phyloP scores from a whole-genome alignment of 257 asterid genomes.

The Datura wrightii region DNA sequence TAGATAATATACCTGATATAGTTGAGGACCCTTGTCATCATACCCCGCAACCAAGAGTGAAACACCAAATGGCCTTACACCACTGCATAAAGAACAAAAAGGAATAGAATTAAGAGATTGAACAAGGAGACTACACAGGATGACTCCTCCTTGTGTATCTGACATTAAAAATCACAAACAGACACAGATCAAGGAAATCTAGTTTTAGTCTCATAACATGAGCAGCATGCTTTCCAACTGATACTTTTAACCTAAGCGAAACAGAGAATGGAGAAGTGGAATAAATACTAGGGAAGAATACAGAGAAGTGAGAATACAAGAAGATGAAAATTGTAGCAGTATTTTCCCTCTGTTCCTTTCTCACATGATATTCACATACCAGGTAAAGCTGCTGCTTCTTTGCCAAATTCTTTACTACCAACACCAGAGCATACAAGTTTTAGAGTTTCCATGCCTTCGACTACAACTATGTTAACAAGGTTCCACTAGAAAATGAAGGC shows the following conservation, averaged over 20 bases:
- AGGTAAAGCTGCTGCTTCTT: background rate
- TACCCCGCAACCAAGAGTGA: conserved; percentile 95
- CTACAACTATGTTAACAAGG: background rate
- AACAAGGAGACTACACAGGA: background rate
- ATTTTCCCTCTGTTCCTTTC: background rate
- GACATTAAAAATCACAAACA: conserved; percentile 14
- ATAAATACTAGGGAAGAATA: background rate
- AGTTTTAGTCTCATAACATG: background rate
- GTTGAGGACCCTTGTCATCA: conserved; percentile 99
- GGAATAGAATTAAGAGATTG: conserved; percentile 5
- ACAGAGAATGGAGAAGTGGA: conserved; percentile 3
- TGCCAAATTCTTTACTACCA: background rate
- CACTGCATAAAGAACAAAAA: conserved; percentile 55
- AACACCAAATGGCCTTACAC: conserved; percentile 98
- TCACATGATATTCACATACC: conserved; percentile 10
- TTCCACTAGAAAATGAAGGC: background rate
- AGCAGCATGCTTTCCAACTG: background rate
- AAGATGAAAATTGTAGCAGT: background rate
- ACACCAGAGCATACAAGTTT: background rate
- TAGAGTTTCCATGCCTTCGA: background rate
- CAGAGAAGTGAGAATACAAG: background rate
- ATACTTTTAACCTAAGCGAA: background rate
- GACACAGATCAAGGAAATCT: background rate
- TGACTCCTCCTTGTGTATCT: background rate
- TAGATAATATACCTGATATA: conserved; percentile 69